Evolutionary conservation across 345 rosid genomes (phyloP).

Genomic region (Eutrema heterophyllum): DNA sequence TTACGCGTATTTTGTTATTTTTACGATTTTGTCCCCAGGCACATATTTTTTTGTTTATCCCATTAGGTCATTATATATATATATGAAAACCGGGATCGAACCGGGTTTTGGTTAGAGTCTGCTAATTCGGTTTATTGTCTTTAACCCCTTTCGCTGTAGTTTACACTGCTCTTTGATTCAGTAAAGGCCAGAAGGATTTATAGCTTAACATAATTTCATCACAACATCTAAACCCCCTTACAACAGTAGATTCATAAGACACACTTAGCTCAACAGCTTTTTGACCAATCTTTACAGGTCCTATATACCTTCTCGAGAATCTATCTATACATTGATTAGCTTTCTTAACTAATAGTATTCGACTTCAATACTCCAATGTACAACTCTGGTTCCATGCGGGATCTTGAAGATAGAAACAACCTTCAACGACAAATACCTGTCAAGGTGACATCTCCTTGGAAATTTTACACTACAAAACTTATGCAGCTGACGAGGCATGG

Average conservation of each 20-base stretch:
- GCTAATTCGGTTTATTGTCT: not conserved
- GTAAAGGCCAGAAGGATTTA: not conserved
- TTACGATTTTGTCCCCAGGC: not conserved
- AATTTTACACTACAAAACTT: constrained; percentile 57
- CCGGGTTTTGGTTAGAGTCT: not conserved
- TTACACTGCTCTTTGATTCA: not conserved
- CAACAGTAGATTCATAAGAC: not conserved
- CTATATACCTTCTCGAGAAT: constrained; percentile 58
- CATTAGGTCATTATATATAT: not conserved
- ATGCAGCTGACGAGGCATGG: constrained; percentile 64
- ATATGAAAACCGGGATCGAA: not conserved
- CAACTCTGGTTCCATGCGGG: not conserved
- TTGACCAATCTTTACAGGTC: constrained; percentile 62
- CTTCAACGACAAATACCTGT: constrained; percentile 40
- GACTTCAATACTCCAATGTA: not conserved
- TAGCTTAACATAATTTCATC: not conserved
- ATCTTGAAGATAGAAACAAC: not conserved
- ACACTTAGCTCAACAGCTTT: constrained; percentile 28
- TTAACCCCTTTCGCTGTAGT: not conserved
- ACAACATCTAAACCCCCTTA: not conserved
- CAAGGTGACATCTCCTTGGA: constrained; percentile 68
- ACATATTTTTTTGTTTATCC: not conserved
- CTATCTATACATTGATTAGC: constrained; percentile 34
- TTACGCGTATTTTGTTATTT: not conserved
- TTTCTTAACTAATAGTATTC: not conserved